Conservation (phyloP, 2,329 filamentous ascomycete genomes). For the Emmonsiellopsis sp. region DNA sequence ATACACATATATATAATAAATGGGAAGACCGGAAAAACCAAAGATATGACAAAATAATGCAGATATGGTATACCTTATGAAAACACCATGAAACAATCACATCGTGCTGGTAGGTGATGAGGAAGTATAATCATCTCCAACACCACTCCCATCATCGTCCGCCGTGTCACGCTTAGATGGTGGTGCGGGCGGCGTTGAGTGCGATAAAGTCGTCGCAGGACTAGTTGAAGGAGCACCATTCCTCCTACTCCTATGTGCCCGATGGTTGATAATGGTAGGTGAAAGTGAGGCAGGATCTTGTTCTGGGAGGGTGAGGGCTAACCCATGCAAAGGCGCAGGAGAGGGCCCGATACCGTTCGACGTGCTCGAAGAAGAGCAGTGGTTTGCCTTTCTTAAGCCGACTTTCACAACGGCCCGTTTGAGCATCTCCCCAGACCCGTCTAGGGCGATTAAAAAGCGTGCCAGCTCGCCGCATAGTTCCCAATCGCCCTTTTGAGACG, state of each 20-base stretch:
- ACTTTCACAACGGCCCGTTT: constrained; percentile 31
- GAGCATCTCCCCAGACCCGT: constrained; percentile 73
- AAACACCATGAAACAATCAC: too few relatives aligned
- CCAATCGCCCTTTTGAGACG: constrained; percentile 82
- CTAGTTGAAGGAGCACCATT: neutral
- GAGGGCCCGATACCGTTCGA: constrained; percentile 16
- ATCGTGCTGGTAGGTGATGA: neutral
- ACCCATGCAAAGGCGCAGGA: constrained; percentile 16
- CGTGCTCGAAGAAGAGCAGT: constrained; percentile 14
- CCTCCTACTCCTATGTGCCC: neutral
- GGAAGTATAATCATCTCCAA: neutral
- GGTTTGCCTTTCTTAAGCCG: constrained; percentile 20
- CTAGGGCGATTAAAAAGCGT: constrained; percentile 86
- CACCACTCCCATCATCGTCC: neutral
- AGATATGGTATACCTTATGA: neutral
- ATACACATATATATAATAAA: neutral
- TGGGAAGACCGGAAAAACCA: neutral
- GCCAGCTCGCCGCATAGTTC: constrained; percentile 92
- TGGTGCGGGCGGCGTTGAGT: neutral
- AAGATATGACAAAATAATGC: neutral
- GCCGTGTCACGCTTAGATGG: neutral
- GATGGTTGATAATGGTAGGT: neutral
- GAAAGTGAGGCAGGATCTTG: constrained; percentile 10
- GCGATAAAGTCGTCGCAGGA: neutral
- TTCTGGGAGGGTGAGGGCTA: constrained; percentile 21